Base-by-base conservation (phyloP, 2,329 filamentous ascomycete species). In the Clathrospora elynae region DNA sequence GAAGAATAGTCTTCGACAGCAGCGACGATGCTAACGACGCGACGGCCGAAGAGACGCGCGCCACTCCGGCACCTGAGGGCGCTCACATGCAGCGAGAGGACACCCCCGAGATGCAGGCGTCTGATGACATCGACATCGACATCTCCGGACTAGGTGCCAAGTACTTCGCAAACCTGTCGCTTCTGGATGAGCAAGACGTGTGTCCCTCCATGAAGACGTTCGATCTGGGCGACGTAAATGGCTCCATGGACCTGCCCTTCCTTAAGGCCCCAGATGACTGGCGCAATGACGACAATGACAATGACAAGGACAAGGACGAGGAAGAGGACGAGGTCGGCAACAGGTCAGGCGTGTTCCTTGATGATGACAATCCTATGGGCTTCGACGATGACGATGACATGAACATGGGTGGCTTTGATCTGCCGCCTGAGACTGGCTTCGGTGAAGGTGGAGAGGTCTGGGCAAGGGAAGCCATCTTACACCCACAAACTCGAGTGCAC, bases 1-100 rank as follows among this genome's bases (percentile, higher is more conserved):
- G 93, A 28, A 83, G 92, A 23, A 99, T 99, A 50, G 91, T 99
- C 4, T 99, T 99, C 65, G 93, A 99, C 73, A 97, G 92, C 74
- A 97, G 91, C 64, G 92, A 99, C 67, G 93, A 97, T 67, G 75
- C 76, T 11, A 75, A 79, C 43, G 80, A 84, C 42, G 75, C 76
- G 11, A 73, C 71, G 6, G 70, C 74, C 64, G 46, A 73, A 61
- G 49, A 76, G 61, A 12, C 73, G 73, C 30, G 71, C 71, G 22
- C 73, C 68, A 43, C 74, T 67, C 71, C 63, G 54, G 73, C 75
- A 13, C 69, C 74, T 2, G 72, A 74, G 26, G 53, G 55, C 11
- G 59, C 63, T 18, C 57, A 63, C 6, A 54, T 67, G 35, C 54
- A 62, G 26, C n/a, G n/a, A n/a, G 63, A 71, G 10, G 62, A 68